Evolutionary conservation across 1,284 basidiomycete genomes (phyloP), one percentile per base, ranked within the genome.

Genomic region (Ustilago crameri): DNA sequence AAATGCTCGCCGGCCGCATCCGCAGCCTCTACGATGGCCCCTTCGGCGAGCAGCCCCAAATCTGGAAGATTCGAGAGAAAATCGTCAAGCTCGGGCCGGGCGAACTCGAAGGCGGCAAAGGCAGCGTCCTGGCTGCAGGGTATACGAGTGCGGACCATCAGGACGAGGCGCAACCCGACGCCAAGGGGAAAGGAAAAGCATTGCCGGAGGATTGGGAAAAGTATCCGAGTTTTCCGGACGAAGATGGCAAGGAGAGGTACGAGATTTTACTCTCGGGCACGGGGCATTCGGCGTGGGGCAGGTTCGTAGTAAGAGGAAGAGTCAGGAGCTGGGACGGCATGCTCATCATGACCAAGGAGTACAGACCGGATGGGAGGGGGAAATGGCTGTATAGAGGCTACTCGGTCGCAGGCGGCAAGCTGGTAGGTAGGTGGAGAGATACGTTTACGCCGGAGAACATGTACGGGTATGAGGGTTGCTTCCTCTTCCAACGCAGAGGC

Each of bases 1-100:
- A 86, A 49, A 85, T 87, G 78, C 76, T 87, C 2, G 83, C 80
- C 2, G 86, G 86, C 0, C 76, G 85, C 46, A 83, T 86, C 80
- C 59, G 82, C 17, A 84, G 85, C 20, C 74, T 87, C 24, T 86
- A 86, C 68, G 84, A 86, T 45, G 87, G 87, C 0, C 84, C 85
- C 12, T 87, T 85, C 64, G 87, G 86, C 3, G 85, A 86, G 68
- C 87, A 88, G 66, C 85, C 86, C 14, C 87, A 88, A 71, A 86
- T 88, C 15, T 88, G 87, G 86, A 85, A 85, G 50, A 71, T 88
- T 35, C 81, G 78, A 37, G 87, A 88, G 68, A 85, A 83, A 30
- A 82, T 85, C 38, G 85, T 87, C 3, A 69, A 62, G 51, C 56
- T 79, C 3, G 63, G 46, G 1, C 53, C 54, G 2, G 58, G 52